phyloP scores from a whole-genome alignment of 225 moss, liverwort and hornwort genomes.

The Bryum argenteum region DNA sequence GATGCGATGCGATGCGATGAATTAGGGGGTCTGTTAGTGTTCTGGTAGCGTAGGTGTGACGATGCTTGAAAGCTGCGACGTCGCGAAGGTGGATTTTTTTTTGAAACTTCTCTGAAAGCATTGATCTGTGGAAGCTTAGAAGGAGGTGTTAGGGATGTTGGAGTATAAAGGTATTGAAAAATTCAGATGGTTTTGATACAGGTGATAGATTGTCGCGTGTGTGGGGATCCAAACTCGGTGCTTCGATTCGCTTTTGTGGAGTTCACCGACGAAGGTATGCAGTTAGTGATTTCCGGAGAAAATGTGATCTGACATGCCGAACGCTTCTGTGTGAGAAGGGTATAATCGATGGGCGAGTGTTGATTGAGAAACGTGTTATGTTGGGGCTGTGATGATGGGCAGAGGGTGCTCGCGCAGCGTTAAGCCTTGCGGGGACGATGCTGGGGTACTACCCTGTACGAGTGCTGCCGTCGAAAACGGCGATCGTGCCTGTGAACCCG shows the following conservation, averaged over 20 bases:
- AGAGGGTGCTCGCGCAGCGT: constrained; percentile 81
- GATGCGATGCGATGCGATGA: neutral
- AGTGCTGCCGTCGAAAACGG: constrained; percentile 95
- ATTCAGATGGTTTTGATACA: constrained; percentile 20
- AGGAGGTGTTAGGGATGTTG: neutral
- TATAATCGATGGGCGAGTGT: neutral
- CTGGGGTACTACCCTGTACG: constrained; percentile 54
- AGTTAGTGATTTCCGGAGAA: neutral
- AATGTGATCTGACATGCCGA: no score
- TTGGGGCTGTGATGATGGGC: neutral
- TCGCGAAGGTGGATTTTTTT: neutral
- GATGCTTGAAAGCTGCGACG: neutral
- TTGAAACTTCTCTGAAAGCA: neutral
- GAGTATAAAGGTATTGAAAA: neutral
- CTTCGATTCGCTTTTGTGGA: constrained; percentile 98
- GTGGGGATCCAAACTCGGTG: constrained; percentile 97
- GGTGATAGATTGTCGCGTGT: constrained; percentile 98
- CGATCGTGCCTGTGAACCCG: constrained; percentile 96
- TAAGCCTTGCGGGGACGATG: constrained; percentile 66
- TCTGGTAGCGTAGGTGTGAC: neutral
- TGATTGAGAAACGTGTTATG: no score
- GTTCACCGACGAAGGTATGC: constrained; percentile 88
- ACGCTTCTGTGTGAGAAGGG: neutral
- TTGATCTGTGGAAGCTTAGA: neutral
- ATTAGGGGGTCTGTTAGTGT: neutral